phyloP scores from a whole-genome alignment of 2,329 filamentous ascomycete genomes.

The Neonectria faginata region DNA sequence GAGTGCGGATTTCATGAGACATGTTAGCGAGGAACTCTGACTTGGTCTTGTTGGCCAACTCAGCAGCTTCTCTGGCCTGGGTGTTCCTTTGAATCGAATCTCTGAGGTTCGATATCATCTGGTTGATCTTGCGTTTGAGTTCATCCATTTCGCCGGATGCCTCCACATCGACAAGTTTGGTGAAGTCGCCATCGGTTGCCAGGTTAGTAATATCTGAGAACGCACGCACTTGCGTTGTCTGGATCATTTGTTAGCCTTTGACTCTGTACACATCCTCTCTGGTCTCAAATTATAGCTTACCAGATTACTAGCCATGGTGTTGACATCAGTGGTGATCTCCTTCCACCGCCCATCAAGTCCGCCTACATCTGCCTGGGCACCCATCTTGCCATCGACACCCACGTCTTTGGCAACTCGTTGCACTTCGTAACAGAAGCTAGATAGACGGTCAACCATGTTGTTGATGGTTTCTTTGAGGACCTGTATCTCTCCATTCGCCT shows the following conservation, averaged over 20 bases:
- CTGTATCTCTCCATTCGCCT: constrained; percentile 94
- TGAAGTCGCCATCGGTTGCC: constrained; percentile 96
- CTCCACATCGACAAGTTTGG: constrained; percentile 95
- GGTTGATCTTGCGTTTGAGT: constrained; percentile 98
- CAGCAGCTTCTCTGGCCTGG: constrained; percentile 92
- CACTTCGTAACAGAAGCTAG: constrained; percentile 95
- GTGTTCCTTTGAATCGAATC: constrained; percentile 98
- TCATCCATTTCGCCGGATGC: constrained; percentile 99
- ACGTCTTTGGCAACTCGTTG: constrained; percentile 97
- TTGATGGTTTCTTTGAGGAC: constrained; percentile 97
- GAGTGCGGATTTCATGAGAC: constrained; percentile 87
- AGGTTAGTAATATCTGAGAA: constrained; percentile 99
- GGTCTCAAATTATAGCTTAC: constrained; percentile 50
- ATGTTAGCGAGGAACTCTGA: constrained; percentile 98
- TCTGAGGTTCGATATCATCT: constrained; percentile 96
- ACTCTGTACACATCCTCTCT: neutral
- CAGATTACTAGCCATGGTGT: constrained; percentile 84
- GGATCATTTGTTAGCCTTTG: constrained; percentile 49
- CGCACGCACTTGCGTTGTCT: constrained; percentile 96
- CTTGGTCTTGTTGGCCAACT: constrained; percentile 97
- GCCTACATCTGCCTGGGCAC: constrained; percentile 93
- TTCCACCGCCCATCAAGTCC: constrained; percentile 96
- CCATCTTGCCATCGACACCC: constrained; percentile 98
- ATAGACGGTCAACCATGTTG: constrained; percentile 96
- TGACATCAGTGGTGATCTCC: constrained; percentile 96